A percentile compares a stretch with the other conserved stretches of the same genome.
Conservation (phyloP, 179 eudicot genomes). For the Carnegiea gigantea region DNA sequence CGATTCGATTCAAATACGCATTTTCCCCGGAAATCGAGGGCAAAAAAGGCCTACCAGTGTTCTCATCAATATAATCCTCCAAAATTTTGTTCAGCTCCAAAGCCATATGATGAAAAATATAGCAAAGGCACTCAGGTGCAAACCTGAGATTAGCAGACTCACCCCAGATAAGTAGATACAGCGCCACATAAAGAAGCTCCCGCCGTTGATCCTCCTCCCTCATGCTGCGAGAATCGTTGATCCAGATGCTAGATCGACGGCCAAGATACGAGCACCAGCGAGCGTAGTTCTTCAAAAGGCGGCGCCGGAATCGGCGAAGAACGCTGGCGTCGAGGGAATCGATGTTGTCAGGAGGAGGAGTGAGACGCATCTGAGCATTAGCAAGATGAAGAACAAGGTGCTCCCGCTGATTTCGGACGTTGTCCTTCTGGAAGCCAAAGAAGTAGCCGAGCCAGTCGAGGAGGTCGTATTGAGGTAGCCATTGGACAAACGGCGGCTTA, state of each 20-base stretch:
- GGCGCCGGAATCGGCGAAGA: constrained; percentile 64
- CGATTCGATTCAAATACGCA: constrained; percentile 52
- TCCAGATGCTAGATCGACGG: constrained; percentile 60
- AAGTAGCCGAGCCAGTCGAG: constrained; percentile 83
- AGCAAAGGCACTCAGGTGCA: constrained; percentile 71
- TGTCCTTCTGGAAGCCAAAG: constrained; percentile 81
- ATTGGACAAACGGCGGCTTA: constrained; percentile 57
- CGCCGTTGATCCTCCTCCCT: constrained; percentile 47
- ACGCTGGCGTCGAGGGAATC: constrained; percentile 59
- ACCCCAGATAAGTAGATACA: constrained; percentile 80
- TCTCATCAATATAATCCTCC: constrained; percentile 81
- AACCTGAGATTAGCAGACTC: constrained; percentile 81
- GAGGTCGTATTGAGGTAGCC: constrained; percentile 66
- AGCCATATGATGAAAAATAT: constrained; percentile 78
- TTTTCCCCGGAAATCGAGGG: constrained; percentile 64
- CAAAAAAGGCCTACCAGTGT: constrained; percentile 65
- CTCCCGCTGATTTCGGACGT: constrained; percentile 77
- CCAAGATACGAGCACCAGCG: constrained; percentile 78
- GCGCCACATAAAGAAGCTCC: constrained; percentile 60
- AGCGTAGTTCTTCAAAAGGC: constrained; percentile 56
- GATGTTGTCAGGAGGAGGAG: constrained; percentile 73
- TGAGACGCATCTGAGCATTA: constrained; percentile 81
- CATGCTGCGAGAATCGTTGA: constrained; percentile 43
- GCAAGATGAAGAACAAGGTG: constrained; percentile 83
- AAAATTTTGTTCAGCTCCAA: constrained; percentile 71